Evolutionary conservation across 257 asterid species (phyloP).

Genomic region (Misopates orontium): DNA sequence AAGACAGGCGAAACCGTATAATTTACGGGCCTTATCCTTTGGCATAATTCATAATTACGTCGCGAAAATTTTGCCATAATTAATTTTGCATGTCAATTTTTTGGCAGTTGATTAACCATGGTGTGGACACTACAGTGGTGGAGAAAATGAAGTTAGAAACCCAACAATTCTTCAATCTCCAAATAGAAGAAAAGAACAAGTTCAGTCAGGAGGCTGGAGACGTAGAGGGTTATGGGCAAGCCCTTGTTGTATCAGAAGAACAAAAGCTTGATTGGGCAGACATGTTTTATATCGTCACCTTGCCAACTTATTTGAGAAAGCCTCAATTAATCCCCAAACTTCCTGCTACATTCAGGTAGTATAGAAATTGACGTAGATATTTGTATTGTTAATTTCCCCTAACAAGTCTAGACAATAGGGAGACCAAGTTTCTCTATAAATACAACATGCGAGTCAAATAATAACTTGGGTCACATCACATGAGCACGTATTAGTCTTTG

Average conservation of each 20-base stretch:
- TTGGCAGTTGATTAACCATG: conserved; percentile 56
- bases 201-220: conserved; percentile 34
- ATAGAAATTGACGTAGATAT: not conserved
- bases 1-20: no score
- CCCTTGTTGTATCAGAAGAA: conserved; percentile 55
- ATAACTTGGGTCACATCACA: no score
- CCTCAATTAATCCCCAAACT: conserved; percentile 53
- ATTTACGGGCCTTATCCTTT: no score
- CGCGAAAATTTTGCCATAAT: no score
- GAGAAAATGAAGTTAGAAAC: conserved; percentile 41
- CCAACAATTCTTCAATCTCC: conserved; percentile 48
- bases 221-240: conserved; percentile 60
- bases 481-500: no score
- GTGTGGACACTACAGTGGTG: conserved; percentile 36
- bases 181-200: conserved; percentile 54
- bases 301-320: conserved; percentile 43
- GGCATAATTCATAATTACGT: no score
- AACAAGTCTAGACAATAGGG: no score
- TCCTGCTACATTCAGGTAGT: conserved; percentile 48
- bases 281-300: conserved; percentile 31
- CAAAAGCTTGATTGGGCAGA: conserved; percentile 76
- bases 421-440: no score
- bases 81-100: not conserved
- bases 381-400: no score
- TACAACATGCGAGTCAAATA: no score